Percentiles rank a stretch among this genome's conserved stretches.
Evolutionary conservation across 306 rosid genomes (phyloP).

Genomic region (Mimosa pudica): DNA sequence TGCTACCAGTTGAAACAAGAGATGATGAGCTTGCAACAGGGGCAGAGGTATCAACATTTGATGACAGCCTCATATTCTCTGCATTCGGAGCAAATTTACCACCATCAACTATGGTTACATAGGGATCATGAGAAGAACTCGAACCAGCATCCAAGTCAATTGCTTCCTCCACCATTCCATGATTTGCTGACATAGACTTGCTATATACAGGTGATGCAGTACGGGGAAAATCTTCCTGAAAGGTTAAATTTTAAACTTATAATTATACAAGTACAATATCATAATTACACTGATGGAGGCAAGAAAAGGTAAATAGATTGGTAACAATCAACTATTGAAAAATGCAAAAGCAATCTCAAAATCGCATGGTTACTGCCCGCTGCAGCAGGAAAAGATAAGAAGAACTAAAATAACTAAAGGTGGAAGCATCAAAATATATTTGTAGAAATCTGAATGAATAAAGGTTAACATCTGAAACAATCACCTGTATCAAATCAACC

Average conservation of each 20-base stretch:
- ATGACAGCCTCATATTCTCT: constrained; percentile 43
- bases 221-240: constrained; percentile 57
- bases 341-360: constrained; percentile 10
- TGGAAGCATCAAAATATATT: constrained; percentile 23
- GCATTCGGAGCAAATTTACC: constrained; percentile 33
- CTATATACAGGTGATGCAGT: constrained; percentile 47
- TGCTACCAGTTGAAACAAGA: constrained; percentile 42
- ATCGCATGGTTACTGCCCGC: neutral
- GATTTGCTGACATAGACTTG: constrained; percentile 40
- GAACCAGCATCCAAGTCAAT: constrained; percentile 43
- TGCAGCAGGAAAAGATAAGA: constrained; percentile 23
- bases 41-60: constrained; percentile 35
- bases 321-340: neutral
- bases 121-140: constrained; percentile 43
- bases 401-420: neutral
- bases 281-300: constrained; percentile 16
- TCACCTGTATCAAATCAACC: constrained; percentile 65
- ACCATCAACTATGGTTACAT: constrained; percentile 27
- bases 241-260: constrained; percentile 33
- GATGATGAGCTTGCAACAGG: constrained; percentile 46
- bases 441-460: constrained; percentile 4
- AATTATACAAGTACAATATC: constrained; percentile 12
- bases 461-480: constrained; percentile 23
- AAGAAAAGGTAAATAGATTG: neutral
- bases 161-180: constrained; percentile 40